A percentile compares a stretch with the other conserved stretches of the same genome.
These are phyloP conservation scores for Tulasnella sp. DNA, from an alignment of 768 basidiomycete genomes.

Conservation along the genomic window DNA sequence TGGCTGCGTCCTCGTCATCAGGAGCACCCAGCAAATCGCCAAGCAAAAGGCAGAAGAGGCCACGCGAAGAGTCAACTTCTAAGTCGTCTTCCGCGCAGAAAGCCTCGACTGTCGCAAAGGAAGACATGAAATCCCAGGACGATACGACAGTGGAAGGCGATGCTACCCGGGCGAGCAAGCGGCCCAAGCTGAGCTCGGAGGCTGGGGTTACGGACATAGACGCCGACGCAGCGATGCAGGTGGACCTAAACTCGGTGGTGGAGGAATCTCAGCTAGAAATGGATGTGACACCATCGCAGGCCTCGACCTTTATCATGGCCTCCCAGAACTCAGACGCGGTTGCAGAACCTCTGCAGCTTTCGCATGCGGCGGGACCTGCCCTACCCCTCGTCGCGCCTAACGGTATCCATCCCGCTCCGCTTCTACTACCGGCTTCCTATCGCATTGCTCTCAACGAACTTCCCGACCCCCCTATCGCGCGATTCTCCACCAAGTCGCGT, in stretches of 20 bases:
- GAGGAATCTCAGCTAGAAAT: background rate
- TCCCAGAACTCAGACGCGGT: background rate
- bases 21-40: background rate
- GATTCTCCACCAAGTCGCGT: constrained; percentile 7
- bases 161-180: too few species aligned
- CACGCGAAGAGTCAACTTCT: too few species aligned
- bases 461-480: constrained; percentile 9
- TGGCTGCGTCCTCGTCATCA: background rate
- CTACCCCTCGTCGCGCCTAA: constrained; percentile 3
- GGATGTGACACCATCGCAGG: background rate
- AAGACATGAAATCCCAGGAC: too few species aligned
- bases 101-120: too few species aligned
- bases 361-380: background rate
- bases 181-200: too few species aligned
- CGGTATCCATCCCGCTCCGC: constrained; percentile 7
- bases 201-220: background rate
- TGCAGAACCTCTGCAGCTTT: background rate
- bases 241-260: too few species aligned
- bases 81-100: too few species aligned
- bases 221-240: background rate
- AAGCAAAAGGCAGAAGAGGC: too few species aligned
- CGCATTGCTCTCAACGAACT: background rate
- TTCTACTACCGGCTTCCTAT: background rate
- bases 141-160: too few species aligned
- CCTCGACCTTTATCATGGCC: background rate